Percentiles rank a stretch among this genome's conserved stretches.
Evolutionary conservation across 2,329 filamentous ascomycete species (phyloP).

Genomic region (Fusarium tjaetaba): DNA sequence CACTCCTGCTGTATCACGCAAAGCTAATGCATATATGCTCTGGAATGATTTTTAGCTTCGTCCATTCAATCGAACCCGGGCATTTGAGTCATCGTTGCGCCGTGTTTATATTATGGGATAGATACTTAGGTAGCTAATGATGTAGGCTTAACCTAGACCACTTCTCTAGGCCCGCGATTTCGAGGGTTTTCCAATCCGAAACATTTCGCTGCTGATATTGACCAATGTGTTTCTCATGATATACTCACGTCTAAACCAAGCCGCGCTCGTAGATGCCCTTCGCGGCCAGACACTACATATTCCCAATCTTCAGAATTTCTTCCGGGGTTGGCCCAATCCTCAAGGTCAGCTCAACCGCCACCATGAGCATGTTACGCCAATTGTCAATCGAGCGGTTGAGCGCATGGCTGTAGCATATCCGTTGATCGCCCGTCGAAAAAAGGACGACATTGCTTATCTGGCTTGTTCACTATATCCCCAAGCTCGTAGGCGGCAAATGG

Average conservation of each 20-base stretch:
- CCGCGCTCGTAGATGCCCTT: conserved; percentile 35
- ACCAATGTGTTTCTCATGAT: conserved; percentile 23
- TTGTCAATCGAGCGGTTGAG: conserved; percentile 38
- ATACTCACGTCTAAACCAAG: conserved; percentile 30
- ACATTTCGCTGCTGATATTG: neutral
- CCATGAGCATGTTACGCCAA: conserved; percentile 29
- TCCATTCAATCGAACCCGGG: neutral
- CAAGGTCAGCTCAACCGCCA: conserved; percentile 32
- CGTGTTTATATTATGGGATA: neutral
- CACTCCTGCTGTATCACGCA: too few species aligned
- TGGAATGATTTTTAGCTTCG: neutral
- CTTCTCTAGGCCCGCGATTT: neutral
- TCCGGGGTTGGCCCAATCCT: conserved; percentile 40
- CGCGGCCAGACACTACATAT: conserved; percentile 44
- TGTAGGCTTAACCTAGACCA: conserved; percentile 14
- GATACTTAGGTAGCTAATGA: neutral
- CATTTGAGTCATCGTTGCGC: neutral
- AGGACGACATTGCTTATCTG: conserved; percentile 46
- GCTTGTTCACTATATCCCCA: conserved; percentile 39
- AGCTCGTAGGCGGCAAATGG: conserved; percentile 25
- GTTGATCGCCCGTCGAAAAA: conserved; percentile 40
- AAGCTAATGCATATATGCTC: neutral
- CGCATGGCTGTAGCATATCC: conserved; percentile 50
- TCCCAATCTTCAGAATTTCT: conserved; percentile 40
- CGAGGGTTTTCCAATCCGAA: neutral